Evolutionary conservation across 345 rosid genomes (phyloP), one percentile per base, ranked within the genome.

Genomic region (Garcia nutans): DNA sequence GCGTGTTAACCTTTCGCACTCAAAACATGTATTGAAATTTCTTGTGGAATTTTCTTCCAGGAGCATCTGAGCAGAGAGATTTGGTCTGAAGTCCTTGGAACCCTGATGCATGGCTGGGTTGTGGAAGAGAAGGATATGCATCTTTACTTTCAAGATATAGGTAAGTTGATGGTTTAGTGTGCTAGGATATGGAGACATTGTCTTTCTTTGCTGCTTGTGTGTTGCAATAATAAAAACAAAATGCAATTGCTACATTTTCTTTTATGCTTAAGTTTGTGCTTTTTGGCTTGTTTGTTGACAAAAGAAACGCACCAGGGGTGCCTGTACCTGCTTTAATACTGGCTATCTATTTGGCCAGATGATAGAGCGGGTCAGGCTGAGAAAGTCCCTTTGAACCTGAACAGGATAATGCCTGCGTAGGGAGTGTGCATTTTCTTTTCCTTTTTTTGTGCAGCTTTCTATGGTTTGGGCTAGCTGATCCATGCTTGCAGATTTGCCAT

Each of bases 371-470:
- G 74, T 77, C 85, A 86, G 98, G 99, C 99, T 96, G 99, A 93
- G 99, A 96, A 87, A 92, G 99, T 92, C 97, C 99, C 99, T 96
- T 93, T 80, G 99, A 92, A 93, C 99, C 99, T 96, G 99, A 96
- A 88, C 99, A 90, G 99, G 99, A 85, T 92, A 93, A 96, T 93
- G 82, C 99, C 97, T 92, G 99, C 99, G 97, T 87, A 93, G 98
- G 99, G 98, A 96, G 98, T 74, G 98, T 96, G 99, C 98, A 64
- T 77, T 86, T 84, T 83, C 44, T 80, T 79, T 85, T 78, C 68
- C 70, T 3, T 52, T 75, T 41, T 80, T 44, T 47, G 50, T 47
- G 54, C 87, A 81, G 81, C 76, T 78, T 75, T 72, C 77, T 65
- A 65, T 69, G 74, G 76, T 78, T 78, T 73, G 84, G 77, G 71